Evolutionary conservation across 2,329 filamentous ascomycete genomes (phyloP).

Genomic region (Stagonosporopsis cucurbitacearum): DNA sequence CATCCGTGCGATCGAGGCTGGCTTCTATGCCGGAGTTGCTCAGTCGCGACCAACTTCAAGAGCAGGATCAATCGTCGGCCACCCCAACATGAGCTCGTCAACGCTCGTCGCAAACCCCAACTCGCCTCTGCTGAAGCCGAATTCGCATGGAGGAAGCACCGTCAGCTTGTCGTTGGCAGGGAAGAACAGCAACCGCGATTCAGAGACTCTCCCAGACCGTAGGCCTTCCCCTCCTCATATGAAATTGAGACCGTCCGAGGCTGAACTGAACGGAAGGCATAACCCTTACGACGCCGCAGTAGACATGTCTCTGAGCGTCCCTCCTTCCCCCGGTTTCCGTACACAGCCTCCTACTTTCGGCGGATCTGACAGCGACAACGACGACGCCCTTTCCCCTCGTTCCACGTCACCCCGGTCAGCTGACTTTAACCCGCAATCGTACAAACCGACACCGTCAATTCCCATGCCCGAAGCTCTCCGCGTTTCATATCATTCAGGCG

Average conservation of each 20-base stretch:
- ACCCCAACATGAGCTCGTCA: constrained; percentile 42
- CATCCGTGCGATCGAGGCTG: constrained; percentile 51
- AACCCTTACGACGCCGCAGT: constrained; percentile 42
- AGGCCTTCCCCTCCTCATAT: constrained; percentile 33
- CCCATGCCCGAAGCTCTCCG: constrained; percentile 36
- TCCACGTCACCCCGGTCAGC: constrained; percentile 33
- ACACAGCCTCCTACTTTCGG: constrained; percentile 31
- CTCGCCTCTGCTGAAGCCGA: constrained; percentile 40
- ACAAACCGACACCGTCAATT: constrained; percentile 34
- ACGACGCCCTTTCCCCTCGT: constrained; percentile 31
- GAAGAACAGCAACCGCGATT: constrained; percentile 29
- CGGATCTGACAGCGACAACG: constrained; percentile 39
- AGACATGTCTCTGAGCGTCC: constrained; percentile 45
- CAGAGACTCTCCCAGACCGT: constrained; percentile 25
- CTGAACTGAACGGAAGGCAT: constrained; percentile 46
- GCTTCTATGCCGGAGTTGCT: constrained; percentile 50
- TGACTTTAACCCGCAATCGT: constrained; percentile 34
- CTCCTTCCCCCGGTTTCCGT: constrained; percentile 40
- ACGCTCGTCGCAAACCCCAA: constrained; percentile 43
- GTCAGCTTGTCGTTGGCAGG: constrained; percentile 38
- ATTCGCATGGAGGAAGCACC: constrained; percentile 44
- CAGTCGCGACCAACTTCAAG: constrained; percentile 49
- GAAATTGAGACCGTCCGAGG: constrained; percentile 46
- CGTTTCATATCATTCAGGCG: constrained; percentile 32
- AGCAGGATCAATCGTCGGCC: constrained; percentile 39